These are phyloP conservation scores for Triticum monococcum DNA, from an alignment of 176 grass and related monocot species.

Conservation along the genomic window DNA sequence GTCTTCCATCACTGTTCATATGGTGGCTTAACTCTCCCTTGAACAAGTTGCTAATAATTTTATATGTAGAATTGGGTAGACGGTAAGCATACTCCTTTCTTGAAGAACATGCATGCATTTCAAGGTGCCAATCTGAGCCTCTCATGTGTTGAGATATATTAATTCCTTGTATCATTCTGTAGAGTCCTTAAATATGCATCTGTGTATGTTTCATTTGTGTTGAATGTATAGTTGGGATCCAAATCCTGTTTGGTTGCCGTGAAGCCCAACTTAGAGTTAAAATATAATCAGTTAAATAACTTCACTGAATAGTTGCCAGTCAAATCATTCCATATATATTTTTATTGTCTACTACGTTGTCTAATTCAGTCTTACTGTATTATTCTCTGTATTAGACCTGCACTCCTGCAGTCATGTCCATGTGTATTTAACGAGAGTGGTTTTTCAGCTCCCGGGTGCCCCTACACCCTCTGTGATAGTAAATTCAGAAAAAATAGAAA, in stretches of 20 bases:
- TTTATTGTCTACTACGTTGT: neutral
- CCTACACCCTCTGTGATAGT: too few species aligned
- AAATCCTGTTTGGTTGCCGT: neutral
- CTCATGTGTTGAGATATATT: neutral
- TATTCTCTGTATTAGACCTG: neutral
- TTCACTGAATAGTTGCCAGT: neutral
- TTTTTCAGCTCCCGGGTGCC: too few species aligned
- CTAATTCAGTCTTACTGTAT: neutral
- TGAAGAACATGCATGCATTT: neutral
- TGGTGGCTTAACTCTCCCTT: neutral
- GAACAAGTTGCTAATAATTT: neutral
- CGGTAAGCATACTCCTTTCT: neutral
- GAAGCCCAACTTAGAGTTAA: neutral
- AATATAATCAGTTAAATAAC: neutral
- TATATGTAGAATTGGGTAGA: neutral
- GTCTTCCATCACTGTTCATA: conserved; percentile 13
- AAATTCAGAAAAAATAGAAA: too few species aligned
- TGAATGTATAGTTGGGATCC: neutral
- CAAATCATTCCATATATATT: neutral
- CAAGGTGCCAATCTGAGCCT: neutral
- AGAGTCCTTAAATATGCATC: neutral
- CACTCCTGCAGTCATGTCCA: neutral
- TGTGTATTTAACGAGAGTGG: neutral
- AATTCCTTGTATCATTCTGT: neutral
- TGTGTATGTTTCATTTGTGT: neutral